Percentiles rank a stretch among this genome's conserved stretches.
phyloP scores from a whole-genome alignment of 2,329 filamentous ascomycete species.

The Curvularia verruculosa region DNA sequence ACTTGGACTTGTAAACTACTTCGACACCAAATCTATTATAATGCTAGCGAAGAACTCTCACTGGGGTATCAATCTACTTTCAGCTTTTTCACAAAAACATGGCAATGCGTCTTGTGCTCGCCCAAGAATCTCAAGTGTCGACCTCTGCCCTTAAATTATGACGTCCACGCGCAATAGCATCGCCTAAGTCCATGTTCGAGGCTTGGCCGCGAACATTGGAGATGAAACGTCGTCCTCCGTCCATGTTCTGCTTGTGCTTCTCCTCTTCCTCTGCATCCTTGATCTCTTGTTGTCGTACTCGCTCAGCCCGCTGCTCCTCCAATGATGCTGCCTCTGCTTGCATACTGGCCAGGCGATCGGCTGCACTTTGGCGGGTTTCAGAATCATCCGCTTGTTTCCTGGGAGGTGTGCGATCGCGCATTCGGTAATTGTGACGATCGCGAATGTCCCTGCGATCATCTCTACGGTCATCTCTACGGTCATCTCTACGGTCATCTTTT shows the following conservation, averaged over 20 bases:
- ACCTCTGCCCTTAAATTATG: constrained; percentile 24
- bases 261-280: constrained; percentile 44
- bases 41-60: not conserved
- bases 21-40: not conserved
- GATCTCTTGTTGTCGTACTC: constrained; percentile 38
- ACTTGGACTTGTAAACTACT: not conserved
- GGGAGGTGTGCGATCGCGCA: constrained; percentile 31
- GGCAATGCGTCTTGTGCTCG: not conserved
- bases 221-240: constrained; percentile 35
- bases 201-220: constrained; percentile 32
- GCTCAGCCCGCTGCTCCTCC: constrained; percentile 42
- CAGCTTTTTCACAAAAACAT: not conserved
- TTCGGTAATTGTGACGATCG: constrained; percentile 25
- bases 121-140: constrained; percentile 16
- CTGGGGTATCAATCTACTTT: constrained; percentile 20
- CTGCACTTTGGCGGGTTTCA: constrained; percentile 26
- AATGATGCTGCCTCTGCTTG: constrained; percentile 42
- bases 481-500: constrained; percentile 19
- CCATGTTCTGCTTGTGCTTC: constrained; percentile 30
- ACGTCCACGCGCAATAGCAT: constrained; percentile 39
- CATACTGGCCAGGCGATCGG: constrained; percentile 44
- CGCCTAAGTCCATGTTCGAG: constrained; percentile 35
- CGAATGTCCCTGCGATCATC: constrained; percentile 20
- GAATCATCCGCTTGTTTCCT: constrained; percentile 13
- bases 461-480: too few relatives aligned